Conservation (phyloP, 768 basidiomycete genomes). For the Mycena pura region DNA sequence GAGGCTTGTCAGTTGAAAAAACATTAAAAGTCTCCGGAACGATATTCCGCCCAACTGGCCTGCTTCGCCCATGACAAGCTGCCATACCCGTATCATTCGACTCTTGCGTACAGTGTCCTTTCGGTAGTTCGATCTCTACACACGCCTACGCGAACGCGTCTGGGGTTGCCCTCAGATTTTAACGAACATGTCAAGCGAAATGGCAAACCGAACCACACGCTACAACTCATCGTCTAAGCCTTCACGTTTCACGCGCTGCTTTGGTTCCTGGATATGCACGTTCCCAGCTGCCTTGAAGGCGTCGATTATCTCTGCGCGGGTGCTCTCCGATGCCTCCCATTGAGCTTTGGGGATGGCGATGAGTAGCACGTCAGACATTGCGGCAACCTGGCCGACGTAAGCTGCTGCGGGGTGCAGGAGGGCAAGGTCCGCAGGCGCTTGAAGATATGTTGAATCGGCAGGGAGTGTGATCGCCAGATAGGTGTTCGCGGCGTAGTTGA, state of each 20-base stretch:
- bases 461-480: slow-evolving; percentile 52
- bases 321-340: slow-evolving; percentile 39
- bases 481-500: slow-evolving; percentile 47
- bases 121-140: no score
- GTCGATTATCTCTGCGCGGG: slow-evolving; percentile 37
- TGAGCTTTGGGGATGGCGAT: slow-evolving; percentile 48
- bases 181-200: neutral
- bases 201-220: slow-evolving; percentile 20
- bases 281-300: slow-evolving; percentile 38
- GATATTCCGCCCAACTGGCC: no score
- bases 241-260: slow-evolving; percentile 42
- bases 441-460: slow-evolving; percentile 39
- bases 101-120: no score
- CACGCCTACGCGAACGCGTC: no score
- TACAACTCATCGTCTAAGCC: slow-evolving; percentile 46
- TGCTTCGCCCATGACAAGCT: no score
- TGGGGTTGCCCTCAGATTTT: neutral
- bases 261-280: slow-evolving; percentile 47
- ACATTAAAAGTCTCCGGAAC: no score
- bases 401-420: slow-evolving; percentile 42
- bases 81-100: no score
- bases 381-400: slow-evolving; percentile 49
- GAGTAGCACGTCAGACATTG: slow-evolving; percentile 51
- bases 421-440: slow-evolving; percentile 39
- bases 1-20: no score